These are phyloP conservation scores for Gossypium ekmanianum DNA, from an alignment of 345 rosid genomes.

Conservation along the genomic window DNA sequence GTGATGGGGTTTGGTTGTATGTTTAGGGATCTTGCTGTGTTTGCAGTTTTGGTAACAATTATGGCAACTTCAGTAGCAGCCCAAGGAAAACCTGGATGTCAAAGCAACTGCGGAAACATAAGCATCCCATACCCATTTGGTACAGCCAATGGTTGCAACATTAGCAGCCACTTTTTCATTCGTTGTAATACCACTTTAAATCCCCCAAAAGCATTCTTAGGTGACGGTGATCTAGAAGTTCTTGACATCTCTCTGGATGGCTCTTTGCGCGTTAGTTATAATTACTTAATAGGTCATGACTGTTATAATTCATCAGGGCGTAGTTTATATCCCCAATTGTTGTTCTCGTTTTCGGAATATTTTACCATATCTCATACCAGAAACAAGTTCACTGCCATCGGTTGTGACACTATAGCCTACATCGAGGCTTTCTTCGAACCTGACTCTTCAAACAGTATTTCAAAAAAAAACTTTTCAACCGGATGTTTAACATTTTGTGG, in stretches of 20 bases:
- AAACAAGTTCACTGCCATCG: constrained; percentile 11
- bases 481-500: constrained; percentile 36
- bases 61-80: neutral
- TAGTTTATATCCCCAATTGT: fast-evolving
- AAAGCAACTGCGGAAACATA: neutral
- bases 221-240: neutral
- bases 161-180: neutral
- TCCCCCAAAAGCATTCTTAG: neutral
- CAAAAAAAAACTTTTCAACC: constrained; percentile 5
- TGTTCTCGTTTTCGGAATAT: neutral
- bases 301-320: neutral
- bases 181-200: neutral
- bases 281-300: neutral
- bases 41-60: neutral
- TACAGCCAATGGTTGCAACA: neutral
- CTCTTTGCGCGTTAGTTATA: neutral
- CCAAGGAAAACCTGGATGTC: neutral
- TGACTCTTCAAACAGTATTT: too few species aligned
- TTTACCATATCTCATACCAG: neutral
- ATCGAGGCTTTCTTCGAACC: neutral
- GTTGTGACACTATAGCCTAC: neutral
- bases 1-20: neutral
- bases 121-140: neutral
- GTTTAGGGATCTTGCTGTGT: neutral
- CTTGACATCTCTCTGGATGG: constrained; percentile 18